Evolutionary conservation across 192 early-diverging fungal species (phyloP), one percentile per base, ranked within the genome.

Genomic region (Rhizophagus sp.): DNA sequence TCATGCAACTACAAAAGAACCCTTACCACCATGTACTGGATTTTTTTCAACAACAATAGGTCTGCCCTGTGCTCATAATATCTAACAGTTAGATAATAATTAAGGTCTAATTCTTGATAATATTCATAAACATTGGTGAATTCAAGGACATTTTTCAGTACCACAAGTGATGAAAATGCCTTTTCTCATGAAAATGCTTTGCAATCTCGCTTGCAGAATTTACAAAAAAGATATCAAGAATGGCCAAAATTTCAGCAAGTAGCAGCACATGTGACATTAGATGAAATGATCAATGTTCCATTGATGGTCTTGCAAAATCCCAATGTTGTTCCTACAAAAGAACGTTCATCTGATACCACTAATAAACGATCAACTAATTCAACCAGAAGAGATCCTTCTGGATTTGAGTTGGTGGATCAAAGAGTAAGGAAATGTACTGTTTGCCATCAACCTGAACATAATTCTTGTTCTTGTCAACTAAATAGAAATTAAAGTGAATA

Each of bases 101-200:
- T 2, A 44, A 47, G n/a, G n/a, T 71, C 8, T 71, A 44, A 71
- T 6, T 15, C 41, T 71, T 71, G 34, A 71, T 71, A 7, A 71
- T 22, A 22, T 71, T 36, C 5, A 71, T 71, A 71, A 71, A 36
- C n/a, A 71, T 71, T 71, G 22, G 69, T 71, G 15, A 8, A 71
- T 71, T 71, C 39, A 17, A 41, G n/a, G 19, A 71, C 4, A 44
- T 36, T 47, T 22, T 44, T 19, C 8, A 71, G 19, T 17, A 71
- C 22, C 2, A 34, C 2, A 34, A 34, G 4, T 34, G 34, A 34
- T 34, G 34, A 34, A 34, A 34, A 34, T 34, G 4, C 4, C 34
- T 34, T 34, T 34, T 34, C 34, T 34, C 2, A 25, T 30, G 2
- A 65, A 65, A 30, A 30, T 65, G 39, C 22, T 34, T 17, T 71